Conservation (phyloP, 1,139 yeast genomes). For the Geotrichum australiense region DNA sequence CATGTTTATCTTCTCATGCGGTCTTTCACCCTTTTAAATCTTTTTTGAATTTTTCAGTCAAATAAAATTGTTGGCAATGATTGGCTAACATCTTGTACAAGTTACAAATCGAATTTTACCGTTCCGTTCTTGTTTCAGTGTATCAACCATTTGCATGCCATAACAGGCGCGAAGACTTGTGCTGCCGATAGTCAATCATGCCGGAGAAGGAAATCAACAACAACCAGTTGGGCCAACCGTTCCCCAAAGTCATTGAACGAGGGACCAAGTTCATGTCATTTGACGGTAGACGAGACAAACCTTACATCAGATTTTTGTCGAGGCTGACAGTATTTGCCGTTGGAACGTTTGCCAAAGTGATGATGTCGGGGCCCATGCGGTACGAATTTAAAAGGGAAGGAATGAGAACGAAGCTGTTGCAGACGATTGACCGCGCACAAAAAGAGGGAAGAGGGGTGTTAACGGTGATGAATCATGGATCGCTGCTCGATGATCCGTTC, state of each 20-base stretch:
- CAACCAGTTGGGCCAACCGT: slow-evolving; percentile 32
- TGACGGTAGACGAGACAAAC: slow-evolving; percentile 45
- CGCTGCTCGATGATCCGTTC: slow-evolving; percentile 89
- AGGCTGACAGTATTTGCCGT: slow-evolving; percentile 64
- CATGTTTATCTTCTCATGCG: too few species aligned
- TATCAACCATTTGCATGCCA: background rate
- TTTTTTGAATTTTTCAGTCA: too few species aligned
- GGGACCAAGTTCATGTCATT: slow-evolving; percentile 70
- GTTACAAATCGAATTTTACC: background rate
- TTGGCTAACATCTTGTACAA: background rate
- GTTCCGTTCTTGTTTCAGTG: background rate
- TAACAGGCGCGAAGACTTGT: background rate
- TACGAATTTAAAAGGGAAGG: slow-evolving; percentile 49
- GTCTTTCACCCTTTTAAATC: too few species aligned
- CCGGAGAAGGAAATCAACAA: background rate
- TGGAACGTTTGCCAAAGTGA: slow-evolving; percentile 57
- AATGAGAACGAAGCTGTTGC: slow-evolving; percentile 42
- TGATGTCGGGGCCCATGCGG: slow-evolving; percentile 53
- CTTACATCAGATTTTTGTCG: slow-evolving; percentile 60
- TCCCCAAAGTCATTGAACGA: slow-evolving; percentile 59
- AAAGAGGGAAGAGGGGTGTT: slow-evolving; percentile 64
- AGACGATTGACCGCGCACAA: slow-evolving; percentile 55
- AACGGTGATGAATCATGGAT: slow-evolving; percentile 95
- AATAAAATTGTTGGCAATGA: too few species aligned
- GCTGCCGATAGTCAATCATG: background rate